These are phyloP conservation scores for Bruguiera gymnorhiza DNA, from an alignment of 345 rosid genomes.

Conservation along the genomic window DNA sequence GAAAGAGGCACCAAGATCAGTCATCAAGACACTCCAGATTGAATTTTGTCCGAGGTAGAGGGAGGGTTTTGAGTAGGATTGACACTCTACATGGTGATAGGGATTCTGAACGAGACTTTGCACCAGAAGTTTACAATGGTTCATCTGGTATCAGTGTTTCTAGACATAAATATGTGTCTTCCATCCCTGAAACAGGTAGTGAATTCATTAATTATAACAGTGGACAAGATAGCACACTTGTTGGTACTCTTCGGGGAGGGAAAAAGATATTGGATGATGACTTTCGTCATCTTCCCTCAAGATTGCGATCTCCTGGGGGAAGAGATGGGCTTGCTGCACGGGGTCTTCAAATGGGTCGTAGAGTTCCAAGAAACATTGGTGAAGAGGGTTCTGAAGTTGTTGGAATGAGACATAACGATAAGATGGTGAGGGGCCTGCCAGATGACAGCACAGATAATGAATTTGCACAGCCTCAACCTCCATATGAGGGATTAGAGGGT, in stretches of 20 bases:
- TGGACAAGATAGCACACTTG: constrained; percentile 45
- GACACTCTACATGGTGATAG: constrained; percentile 41
- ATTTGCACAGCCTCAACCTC: constrained; percentile 42
- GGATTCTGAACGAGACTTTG: constrained; percentile 45
- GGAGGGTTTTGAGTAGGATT: constrained; percentile 51
- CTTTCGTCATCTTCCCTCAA: constrained; percentile 38
- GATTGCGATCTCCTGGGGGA: constrained; percentile 52
- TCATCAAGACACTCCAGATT: constrained; percentile 51
- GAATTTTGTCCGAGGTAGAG: constrained; percentile 53
- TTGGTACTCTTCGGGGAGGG: constrained; percentile 54
- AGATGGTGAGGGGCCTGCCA: constrained; percentile 48
- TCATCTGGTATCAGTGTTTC: constrained; percentile 34
- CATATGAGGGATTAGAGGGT: constrained; percentile 54
- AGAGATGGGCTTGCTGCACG: constrained; percentile 44
- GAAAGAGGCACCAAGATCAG: constrained; percentile 55
- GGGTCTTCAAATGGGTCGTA: constrained; percentile 42
- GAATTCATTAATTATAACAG: constrained; percentile 49
- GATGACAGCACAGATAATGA: constrained; percentile 45
- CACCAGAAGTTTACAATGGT: constrained; percentile 37
- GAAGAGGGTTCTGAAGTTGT: constrained; percentile 55
- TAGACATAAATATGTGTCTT: constrained; percentile 39
- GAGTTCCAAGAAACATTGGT: constrained; percentile 50
- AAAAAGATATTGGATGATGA: constrained; percentile 51
- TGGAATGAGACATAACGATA: constrained; percentile 58
- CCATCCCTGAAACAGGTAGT: constrained; percentile 34